Percentiles rank a stretch among this genome's conserved stretches.
These are phyloP conservation scores for Wickerhamomyces kurtzmanii DNA, from an alignment of 805 yeast species.

Conservation along the genomic window DNA sequence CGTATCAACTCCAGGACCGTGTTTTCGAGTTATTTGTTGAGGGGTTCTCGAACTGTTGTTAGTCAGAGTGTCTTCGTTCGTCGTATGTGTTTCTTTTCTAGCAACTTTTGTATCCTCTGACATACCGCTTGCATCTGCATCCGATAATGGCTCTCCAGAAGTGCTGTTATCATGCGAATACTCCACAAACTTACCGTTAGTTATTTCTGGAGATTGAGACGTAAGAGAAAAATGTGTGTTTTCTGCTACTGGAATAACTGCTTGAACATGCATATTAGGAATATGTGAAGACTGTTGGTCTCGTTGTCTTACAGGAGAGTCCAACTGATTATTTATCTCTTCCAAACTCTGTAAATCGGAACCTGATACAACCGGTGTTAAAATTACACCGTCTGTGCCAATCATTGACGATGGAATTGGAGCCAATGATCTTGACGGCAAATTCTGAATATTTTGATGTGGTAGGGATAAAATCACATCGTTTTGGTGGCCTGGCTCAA, in stretches of 20 bases:
- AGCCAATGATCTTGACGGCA: constrained; percentile 12
- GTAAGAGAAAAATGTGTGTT: too few species aligned
- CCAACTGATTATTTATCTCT: not conserved
- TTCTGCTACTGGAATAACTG: constrained; percentile 9
- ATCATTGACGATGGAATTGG: constrained; percentile 11
- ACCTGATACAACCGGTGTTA: constrained; percentile 7
- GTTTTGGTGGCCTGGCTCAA: constrained; percentile 13
- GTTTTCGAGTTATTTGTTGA: too few species aligned
- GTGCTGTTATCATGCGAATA: too few species aligned
- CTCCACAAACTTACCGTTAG: too few species aligned
- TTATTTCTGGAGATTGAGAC: too few species aligned
- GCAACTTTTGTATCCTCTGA: constrained; percentile 14
- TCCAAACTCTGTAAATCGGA: too few species aligned
- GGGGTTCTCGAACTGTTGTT: too few species aligned
- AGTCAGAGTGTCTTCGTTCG: too few species aligned
- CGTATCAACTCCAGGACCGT: too few species aligned
- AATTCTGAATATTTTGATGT: constrained; percentile 8
- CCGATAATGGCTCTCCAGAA: too few species aligned
- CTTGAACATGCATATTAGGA: constrained; percentile 8
- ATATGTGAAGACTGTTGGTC: constrained; percentile 3
- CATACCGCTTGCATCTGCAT: constrained; percentile 11
- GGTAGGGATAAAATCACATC: constrained; percentile 16
- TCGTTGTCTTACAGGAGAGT: constrained; percentile 1
- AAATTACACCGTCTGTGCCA: constrained; percentile 13
- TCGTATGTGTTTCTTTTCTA: constrained; percentile 16